These are phyloP conservation scores for Hydnomerulius pinastri DNA, from an alignment of 768 basidiomycete genomes.

Conservation along the genomic window DNA sequence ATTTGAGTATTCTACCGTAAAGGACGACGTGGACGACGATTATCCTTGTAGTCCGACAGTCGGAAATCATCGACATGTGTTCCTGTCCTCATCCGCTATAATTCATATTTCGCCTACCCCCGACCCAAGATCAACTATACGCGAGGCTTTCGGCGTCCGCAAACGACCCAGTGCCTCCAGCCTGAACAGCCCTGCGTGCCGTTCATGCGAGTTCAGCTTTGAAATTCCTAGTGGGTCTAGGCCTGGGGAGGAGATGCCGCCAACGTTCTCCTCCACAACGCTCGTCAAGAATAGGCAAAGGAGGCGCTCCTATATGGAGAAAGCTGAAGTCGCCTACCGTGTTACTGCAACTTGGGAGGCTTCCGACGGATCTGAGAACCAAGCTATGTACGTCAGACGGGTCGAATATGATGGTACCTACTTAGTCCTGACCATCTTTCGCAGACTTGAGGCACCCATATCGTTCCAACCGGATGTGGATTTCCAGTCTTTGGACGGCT, in stretches of 20 bases:
- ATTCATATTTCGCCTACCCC: conserved; percentile 38
- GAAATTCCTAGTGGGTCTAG: conserved; percentile 52
- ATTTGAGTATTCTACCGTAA: conserved; percentile 46
- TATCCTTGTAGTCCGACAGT: conserved; percentile 19
- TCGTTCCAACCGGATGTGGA: conserved; percentile 60
- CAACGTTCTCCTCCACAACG: conserved; percentile 50
- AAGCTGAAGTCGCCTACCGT: conserved; percentile 52
- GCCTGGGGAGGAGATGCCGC: conserved; percentile 60
- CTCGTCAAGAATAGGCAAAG: conserved; percentile 28
- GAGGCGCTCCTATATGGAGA: conserved; percentile 32
- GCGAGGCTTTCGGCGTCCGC: conserved; percentile 40
- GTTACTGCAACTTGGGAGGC: conserved; percentile 63
- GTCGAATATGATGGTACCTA: background rate
- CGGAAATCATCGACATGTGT: conserved; percentile 43
- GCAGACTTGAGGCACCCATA: conserved; percentile 66
- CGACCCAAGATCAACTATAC: conserved; percentile 26
- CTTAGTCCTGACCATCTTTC: conserved; percentile 6
- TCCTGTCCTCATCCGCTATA: conserved; percentile 48
- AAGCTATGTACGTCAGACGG: conserved; percentile 48
- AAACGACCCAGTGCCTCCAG: conserved; percentile 48
- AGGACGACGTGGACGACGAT: conserved; percentile 19
- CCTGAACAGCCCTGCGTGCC: conserved; percentile 33
- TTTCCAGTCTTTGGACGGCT: conserved; percentile 58
- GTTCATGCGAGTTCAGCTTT: conserved; percentile 52
- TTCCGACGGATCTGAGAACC: conserved; percentile 41